Evolutionary conservation across 495 filamentous ascomycete species (phyloP), one percentile per base, ranked within the genome.

Genomic region (Lasiosphaeria miniovina): DNA sequence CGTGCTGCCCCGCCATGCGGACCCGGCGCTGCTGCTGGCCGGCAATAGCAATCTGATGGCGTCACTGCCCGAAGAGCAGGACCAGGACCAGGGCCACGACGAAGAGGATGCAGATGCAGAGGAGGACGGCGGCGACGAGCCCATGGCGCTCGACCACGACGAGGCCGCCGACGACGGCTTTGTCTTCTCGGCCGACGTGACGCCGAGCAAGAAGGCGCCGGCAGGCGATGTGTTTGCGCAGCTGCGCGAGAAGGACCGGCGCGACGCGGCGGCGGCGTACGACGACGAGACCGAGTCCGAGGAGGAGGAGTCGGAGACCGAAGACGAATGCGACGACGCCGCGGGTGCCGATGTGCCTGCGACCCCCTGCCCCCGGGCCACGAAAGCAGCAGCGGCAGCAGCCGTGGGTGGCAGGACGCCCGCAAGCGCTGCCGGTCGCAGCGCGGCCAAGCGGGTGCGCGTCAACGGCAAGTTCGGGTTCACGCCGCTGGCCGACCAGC

Each of bases 401-500:
- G 53, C 40, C 41, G 53, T 31, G 9, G 48, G 36, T 17, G 41
- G 32, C 3, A 46, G 36, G 4, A 61, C 49, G 4, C 50, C 17
- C 6, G 59, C 65, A n/a, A 24, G 24, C 24, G 24, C 24, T 2
- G 57, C 65, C 5, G 50, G 51, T 14, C 62, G 63, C 8, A 66
- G 62, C 55, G 65, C 65, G 0, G 64, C 61, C 14, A 71, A 67
- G 63, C 64, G 60, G 40, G 45, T 52, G 14, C 53, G 58, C 52
- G 55, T 52, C 24, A 58, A 61, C 40, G 55, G 58, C 50, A 61
- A 60, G 43, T 55, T 84, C 41, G 82, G 82, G 14, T 86, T 89
- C 51, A 87, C 86, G 3, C 82, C 86, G 11, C 69, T 90, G 15
- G 83, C 85, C 24, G 68, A 77, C 7, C 81, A 87, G 59, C 69